Conservation (phyloP, 352 stramenopile genomes). For the Globisporangium uncinulatum region DNA sequence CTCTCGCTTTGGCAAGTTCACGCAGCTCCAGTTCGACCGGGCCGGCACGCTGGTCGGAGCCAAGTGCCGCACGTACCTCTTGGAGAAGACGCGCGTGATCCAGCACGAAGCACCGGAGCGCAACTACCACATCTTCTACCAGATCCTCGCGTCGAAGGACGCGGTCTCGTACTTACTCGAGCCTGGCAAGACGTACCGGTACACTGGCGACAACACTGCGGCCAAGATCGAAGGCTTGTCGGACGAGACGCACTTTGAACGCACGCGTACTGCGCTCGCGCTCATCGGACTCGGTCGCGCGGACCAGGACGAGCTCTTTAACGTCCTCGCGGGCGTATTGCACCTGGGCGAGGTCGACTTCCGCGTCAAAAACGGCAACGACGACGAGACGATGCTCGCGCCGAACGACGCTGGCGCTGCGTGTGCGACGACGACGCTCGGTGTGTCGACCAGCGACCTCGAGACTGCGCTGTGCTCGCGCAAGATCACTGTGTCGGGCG, state of each 20-base stretch:
- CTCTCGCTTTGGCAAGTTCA: conserved; percentile 47
- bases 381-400: conserved; percentile 70
- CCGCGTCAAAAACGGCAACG: conserved; percentile 69
- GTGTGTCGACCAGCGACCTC: conserved; percentile 87
- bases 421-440: conserved; percentile 79
- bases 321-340: conserved; percentile 90
- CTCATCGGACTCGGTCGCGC: conserved; percentile 80
- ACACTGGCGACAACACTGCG: conserved; percentile 55
- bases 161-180: conserved; percentile 44
- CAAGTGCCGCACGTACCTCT: conserved; percentile 94
- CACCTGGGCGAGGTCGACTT: conserved; percentile 93
- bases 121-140: conserved; percentile 98
- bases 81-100: conserved; percentile 97
- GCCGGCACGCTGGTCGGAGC: conserved; percentile 85
- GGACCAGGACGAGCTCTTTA: conserved; percentile 89
- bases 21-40: conserved; percentile 49
- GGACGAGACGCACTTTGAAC: conserved; percentile 75
- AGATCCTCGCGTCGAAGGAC: conserved; percentile 78
- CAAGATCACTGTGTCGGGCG: conserved; percentile 69
- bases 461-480: conserved; percentile 90
- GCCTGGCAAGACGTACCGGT: conserved; percentile 42
- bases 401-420: conserved; percentile 31
- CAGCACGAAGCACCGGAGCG: conserved; percentile 90
- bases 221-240: conserved; percentile 69
- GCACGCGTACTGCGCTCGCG: conserved; percentile 61